Percentiles rank a stretch among this genome's conserved stretches.
Conservation (phyloP, 805 yeast species). For the Saccharomyces jurei region DNA sequence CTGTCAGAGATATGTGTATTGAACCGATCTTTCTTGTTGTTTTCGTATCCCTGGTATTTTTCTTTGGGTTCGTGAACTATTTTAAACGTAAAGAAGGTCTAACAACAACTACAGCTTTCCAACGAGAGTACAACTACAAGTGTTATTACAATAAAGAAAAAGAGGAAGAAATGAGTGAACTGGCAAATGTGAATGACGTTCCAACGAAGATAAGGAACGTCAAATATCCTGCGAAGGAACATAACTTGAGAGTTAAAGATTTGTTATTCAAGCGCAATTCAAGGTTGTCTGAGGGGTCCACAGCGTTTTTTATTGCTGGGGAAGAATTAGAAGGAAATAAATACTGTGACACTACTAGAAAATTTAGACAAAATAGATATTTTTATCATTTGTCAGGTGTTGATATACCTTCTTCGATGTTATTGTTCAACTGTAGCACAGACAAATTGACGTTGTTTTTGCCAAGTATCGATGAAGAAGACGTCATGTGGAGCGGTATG, state of each 20-base stretch:
- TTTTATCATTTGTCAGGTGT: slow-evolving; percentile 83
- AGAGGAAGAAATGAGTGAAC: background rate
- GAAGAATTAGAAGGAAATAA: slow-evolving; percentile 51
- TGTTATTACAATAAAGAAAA: background rate
- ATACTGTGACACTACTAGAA: slow-evolving; percentile 71
- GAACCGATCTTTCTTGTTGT: background rate
- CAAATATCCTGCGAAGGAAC: slow-evolving; percentile 80
- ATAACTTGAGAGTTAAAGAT: slow-evolving; percentile 48
- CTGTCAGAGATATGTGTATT: background rate
- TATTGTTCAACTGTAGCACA: slow-evolving; percentile 45
- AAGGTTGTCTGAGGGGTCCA: slow-evolving; percentile 21
- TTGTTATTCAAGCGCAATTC: slow-evolving; percentile 23
- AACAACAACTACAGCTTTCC: background rate
- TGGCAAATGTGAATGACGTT: slow-evolving; percentile 15
- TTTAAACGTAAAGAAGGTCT: background rate
- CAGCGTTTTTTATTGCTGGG: slow-evolving; percentile 53
- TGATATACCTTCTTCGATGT: slow-evolving; percentile 67
- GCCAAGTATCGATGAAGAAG: slow-evolving; percentile 80
- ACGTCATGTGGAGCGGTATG: slow-evolving; percentile 92
- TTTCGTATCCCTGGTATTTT: background rate
- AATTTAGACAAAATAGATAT: slow-evolving; percentile 83
- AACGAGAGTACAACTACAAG: background rate
- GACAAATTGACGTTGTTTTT: slow-evolving; percentile 65
- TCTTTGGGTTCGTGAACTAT: background rate
- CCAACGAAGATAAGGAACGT: slow-evolving; percentile 18